phyloP scores from a whole-genome alignment of 495 filamentous ascomycete genomes.

The Trichocladium uniseriatum region DNA sequence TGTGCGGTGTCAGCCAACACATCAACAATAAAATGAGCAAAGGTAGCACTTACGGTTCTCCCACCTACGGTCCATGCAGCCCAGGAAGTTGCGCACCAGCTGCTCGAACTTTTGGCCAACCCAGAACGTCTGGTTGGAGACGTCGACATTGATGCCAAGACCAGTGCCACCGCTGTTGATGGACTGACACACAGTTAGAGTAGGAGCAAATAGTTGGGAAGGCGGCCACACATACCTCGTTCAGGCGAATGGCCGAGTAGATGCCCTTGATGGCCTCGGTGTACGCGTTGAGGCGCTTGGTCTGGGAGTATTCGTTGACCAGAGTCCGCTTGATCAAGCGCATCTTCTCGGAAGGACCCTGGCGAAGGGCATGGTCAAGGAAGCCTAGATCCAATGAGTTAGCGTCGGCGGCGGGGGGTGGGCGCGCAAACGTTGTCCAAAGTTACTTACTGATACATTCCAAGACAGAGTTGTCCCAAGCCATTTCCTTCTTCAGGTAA shows the following conservation, averaged over 20 bases:
- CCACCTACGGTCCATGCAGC: constrained; percentile 5
- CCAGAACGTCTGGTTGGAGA: constrained; percentile 73
- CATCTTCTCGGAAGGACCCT: constrained; percentile 55
- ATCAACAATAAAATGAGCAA: not conserved
- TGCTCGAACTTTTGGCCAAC: constrained; percentile 29
- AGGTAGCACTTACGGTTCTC: constrained; percentile 2
- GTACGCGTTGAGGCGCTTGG: constrained; percentile 7
- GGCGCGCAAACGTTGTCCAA: too few relatives aligned
- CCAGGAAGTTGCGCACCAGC: constrained; percentile 19
- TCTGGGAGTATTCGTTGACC: constrained; percentile 43
- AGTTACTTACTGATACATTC: constrained; percentile 63
- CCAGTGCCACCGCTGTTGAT: constrained; percentile 39
- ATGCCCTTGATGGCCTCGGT: constrained; percentile 76
- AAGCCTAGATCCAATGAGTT: constrained; percentile 36
- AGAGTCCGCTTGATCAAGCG: constrained; percentile 68
- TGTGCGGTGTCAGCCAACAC: not conserved
- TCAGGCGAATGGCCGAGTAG: constrained; percentile 69
- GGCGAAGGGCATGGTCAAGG: constrained; percentile 79
- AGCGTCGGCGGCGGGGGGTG: not conserved
- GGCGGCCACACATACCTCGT: constrained; percentile 16
- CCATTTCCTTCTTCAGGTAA: constrained; percentile 52
- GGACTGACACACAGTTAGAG: constrained; percentile 16
- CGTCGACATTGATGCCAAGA: constrained; percentile 73
- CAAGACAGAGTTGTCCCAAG: constrained; percentile 55
- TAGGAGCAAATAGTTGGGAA: not conserved